These are phyloP conservation scores for Hebeloma cylindrosporum DNA, from an alignment of 768 basidiomycete genomes.

Conservation along the genomic window DNA sequence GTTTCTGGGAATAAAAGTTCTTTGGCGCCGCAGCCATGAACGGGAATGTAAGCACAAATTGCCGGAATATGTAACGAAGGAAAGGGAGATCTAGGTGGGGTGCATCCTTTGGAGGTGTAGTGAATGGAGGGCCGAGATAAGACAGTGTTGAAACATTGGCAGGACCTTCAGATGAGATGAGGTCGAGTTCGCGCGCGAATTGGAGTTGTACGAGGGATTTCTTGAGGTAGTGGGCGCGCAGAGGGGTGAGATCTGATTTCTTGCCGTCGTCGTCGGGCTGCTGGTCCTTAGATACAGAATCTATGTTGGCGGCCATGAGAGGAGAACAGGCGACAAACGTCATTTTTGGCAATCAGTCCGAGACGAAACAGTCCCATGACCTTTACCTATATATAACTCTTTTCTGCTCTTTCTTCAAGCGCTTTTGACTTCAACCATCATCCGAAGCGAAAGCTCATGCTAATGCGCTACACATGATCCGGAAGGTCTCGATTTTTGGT, in stretches of 20 bases:
- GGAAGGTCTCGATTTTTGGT: not conserved
- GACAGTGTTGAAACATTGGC: slow-evolving; percentile 65
- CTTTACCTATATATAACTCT: slow-evolving; percentile 9
- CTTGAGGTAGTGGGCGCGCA: slow-evolving; percentile 97
- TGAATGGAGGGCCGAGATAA: slow-evolving; percentile 87
- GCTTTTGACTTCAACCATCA: slow-evolving; percentile 34
- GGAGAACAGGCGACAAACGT: no score
- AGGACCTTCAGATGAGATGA: slow-evolving; percentile 47
- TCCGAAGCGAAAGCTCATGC: slow-evolving; percentile 39
- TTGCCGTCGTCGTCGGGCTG: slow-evolving; percentile 6
- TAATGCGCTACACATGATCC: slow-evolving; percentile 21
- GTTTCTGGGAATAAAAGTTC: slow-evolving; percentile 90
- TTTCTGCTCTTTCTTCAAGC: slow-evolving; percentile 14
- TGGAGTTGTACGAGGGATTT: slow-evolving; percentile 90
- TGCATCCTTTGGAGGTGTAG: slow-evolving; percentile 60
- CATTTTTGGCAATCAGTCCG: slow-evolving; percentile 2
- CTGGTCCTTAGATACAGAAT: slow-evolving; percentile 1
- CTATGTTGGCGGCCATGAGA: slow-evolving; percentile 5
- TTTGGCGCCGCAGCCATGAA: slow-evolving; percentile 88
- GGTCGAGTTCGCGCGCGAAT: slow-evolving; percentile 75
- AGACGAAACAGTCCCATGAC: not conserved
- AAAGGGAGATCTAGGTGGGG: slow-evolving; percentile 78
- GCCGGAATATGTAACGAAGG: slow-evolving; percentile 84
- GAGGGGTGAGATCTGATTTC: slow-evolving; percentile 63
- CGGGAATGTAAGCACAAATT: slow-evolving; percentile 93